Evolutionary conservation across 1,139 yeast genomes (phyloP).

Genomic region (Kodamaea plutei): DNA sequence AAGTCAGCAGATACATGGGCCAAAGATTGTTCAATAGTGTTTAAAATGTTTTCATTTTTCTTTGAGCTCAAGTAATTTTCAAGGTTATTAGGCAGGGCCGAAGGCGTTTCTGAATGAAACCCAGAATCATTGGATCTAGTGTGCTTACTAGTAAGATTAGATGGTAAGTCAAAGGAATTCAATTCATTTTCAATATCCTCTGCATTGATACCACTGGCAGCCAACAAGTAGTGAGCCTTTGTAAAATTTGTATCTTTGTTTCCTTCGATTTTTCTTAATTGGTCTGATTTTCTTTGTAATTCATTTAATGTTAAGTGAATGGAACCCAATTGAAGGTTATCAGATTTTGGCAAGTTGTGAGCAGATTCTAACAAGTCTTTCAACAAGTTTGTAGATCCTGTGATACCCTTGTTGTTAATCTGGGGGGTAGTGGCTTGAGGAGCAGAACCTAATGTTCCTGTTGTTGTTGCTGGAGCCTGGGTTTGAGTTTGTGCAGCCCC

Average conservation of each 20-base stretch:
- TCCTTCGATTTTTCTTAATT: slow-evolving; percentile 48
- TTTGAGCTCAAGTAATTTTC: slow-evolving; percentile 61
- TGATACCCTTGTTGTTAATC: slow-evolving; percentile 1
- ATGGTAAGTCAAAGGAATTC: slow-evolving; percentile 32
- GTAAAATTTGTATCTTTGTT: slow-evolving; percentile 50
- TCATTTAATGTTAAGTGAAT: slow-evolving; percentile 75
- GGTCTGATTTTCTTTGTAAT: slow-evolving; percentile 65
- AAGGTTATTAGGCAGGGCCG: slow-evolving; percentile 19
- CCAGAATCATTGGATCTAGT: slow-evolving; percentile 2
- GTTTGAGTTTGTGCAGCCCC: not conserved
- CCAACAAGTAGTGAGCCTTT: slow-evolving; percentile 85
- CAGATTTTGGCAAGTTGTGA: slow-evolving; percentile 60
- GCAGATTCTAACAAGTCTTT: slow-evolving; percentile 72
- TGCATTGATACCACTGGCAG: slow-evolving; percentile 85
- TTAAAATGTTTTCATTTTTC: slow-evolving; percentile 77
- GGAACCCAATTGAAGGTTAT: slow-evolving; percentile 60
- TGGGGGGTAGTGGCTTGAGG: not conserved
- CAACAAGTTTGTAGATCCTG: slow-evolving; percentile 23
- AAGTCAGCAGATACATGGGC: slow-evolving; percentile 76
- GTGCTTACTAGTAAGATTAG: slow-evolving; percentile 12
- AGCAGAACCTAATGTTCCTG: not conserved
- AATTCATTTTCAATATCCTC: slow-evolving; percentile 79
- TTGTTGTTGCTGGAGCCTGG: not conserved
- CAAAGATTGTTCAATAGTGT: slow-evolving; percentile 80
- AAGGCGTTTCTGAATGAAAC: slow-evolving; percentile 1